Evolutionary conservation across 306 rosid species (phyloP).

Genomic region (Trifolium fragiferum): DNA sequence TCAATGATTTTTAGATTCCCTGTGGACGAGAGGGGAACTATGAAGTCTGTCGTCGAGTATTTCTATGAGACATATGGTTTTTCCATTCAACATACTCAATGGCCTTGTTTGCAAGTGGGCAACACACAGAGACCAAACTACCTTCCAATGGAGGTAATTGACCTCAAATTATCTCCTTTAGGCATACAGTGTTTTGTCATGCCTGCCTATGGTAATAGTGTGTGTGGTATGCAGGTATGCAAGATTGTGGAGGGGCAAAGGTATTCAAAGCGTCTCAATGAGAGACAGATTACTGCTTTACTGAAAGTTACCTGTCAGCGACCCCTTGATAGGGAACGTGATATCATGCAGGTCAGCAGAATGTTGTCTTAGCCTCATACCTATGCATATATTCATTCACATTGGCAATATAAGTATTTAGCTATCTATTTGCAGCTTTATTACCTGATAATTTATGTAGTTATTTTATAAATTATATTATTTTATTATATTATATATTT

Average conservation of each 20-base stretch:
- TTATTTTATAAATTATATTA: not conserved
- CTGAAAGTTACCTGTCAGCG: constrained; percentile 95
- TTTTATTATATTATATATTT: not conserved
- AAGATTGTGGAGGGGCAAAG: constrained; percentile 97
- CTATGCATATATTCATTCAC: not conserved
- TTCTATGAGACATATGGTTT: constrained; percentile 90
- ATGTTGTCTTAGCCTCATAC: not conserved
- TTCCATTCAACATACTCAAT: constrained; percentile 81
- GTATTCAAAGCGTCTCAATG: constrained; percentile 85
- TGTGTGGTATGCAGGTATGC: constrained; percentile 68
- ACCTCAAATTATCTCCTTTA: not conserved
- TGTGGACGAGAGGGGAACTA: constrained; percentile 88
- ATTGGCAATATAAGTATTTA: not conserved
- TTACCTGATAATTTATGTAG: not conserved
- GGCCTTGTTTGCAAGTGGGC: constrained; percentile 98
- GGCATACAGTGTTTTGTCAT: not conserved
- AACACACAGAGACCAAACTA: constrained; percentile 89
- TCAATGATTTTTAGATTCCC: constrained; percentile 70
- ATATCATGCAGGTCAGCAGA: constrained; percentile 72
- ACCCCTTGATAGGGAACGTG: constrained; percentile 81
- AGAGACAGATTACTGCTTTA: constrained; percentile 86
- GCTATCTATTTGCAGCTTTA: not conserved
- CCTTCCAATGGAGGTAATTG: constrained; percentile 89
- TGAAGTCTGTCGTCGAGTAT: constrained; percentile 94
- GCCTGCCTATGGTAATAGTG: constrained; percentile 25